Conservation (phyloP, 306 rosid genomes). For the Myrica gale region DNA sequence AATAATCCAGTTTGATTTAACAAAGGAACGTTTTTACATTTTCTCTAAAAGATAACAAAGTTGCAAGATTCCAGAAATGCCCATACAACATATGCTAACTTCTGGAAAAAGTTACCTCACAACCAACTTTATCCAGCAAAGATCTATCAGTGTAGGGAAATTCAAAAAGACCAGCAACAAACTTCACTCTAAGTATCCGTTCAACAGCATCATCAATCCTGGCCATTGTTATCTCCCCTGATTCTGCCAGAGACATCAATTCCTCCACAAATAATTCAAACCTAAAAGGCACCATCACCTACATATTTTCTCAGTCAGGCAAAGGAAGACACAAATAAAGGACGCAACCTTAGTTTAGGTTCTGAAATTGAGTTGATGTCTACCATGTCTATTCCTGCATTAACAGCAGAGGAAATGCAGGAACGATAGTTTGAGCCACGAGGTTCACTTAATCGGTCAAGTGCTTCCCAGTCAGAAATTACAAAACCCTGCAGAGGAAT, state of each 20-base stretch:
- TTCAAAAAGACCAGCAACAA: slow-evolving; percentile 76
- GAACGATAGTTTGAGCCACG: slow-evolving; percentile 55
- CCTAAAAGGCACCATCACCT: slow-evolving; percentile 77
- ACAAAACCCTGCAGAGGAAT: slow-evolving; percentile 69
- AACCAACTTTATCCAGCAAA: slow-evolving; percentile 72
- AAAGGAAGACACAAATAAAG: slow-evolving; percentile 8
- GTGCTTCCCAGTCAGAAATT: slow-evolving; percentile 80
- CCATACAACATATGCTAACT: slow-evolving; percentile 16
- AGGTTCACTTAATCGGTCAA: slow-evolving; percentile 61
- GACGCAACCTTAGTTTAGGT: slow-evolving; percentile 8
- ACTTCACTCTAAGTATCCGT: slow-evolving; percentile 82
- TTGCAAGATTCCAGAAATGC: neutral
- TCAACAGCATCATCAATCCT: slow-evolving; percentile 86
- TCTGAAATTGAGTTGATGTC: slow-evolving; percentile 16
- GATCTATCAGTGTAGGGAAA: slow-evolving; percentile 67
- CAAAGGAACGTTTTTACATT: neutral
- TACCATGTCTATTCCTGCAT: slow-evolving; percentile 95
- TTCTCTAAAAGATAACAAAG: slow-evolving; percentile 7
- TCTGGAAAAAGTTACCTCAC: slow-evolving; percentile 52
- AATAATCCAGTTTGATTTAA: slow-evolving; percentile 15
- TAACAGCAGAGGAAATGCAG: slow-evolving; percentile 61
- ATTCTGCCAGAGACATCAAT: slow-evolving; percentile 54
- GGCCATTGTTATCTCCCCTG: slow-evolving; percentile 58
- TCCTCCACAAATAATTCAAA: slow-evolving; percentile 49
- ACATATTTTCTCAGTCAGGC: slow-evolving; percentile 31